phyloP scores from a whole-genome alignment of 2,329 filamentous ascomycete genomes.

The Aspergillus sp. region DNA sequence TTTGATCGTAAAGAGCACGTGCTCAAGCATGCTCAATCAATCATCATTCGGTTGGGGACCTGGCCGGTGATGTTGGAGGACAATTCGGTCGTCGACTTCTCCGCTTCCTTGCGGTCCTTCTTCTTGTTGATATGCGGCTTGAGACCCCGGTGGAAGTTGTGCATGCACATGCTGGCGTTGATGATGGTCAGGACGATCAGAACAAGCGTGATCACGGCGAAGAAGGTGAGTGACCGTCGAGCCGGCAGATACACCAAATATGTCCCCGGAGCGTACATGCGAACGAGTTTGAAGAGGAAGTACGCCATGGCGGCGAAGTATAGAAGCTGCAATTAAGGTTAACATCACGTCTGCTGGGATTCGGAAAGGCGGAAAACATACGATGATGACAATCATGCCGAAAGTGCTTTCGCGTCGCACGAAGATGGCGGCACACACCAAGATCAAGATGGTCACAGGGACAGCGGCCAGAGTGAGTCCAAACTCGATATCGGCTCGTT shows the following conservation, averaged over 20 bases:
- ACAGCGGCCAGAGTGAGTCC: constrained; percentile 85
- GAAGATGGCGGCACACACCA: constrained; percentile 80
- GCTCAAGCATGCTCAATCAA: constrained; percentile 33
- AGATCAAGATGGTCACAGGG: constrained; percentile 84
- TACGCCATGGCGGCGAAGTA: constrained; percentile 89
- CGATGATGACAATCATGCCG: constrained; percentile 76
- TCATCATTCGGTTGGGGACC: constrained; percentile 46
- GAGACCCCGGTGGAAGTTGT: constrained; percentile 86
- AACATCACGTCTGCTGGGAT: constrained; percentile 4
- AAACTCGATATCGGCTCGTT: constrained; percentile 70
- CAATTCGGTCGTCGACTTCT: constrained; percentile 45
- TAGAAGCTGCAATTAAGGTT: constrained; percentile 54
- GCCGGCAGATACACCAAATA: constrained; percentile 70
- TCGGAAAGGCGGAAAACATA: constrained; percentile 35
- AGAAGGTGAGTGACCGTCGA: constrained; percentile 82
- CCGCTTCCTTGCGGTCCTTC: constrained; percentile 52
- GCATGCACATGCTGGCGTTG: constrained; percentile 82
- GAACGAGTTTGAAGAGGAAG: constrained; percentile 96
- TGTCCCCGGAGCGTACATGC: constrained; percentile 76
- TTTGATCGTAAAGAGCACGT: constrained; percentile 2
- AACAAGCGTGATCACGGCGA: constrained; percentile 88
- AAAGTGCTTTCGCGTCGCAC: constrained; percentile 76
- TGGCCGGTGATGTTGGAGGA: constrained; percentile 35
- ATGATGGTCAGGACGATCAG: constrained; percentile 84
- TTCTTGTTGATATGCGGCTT: constrained; percentile 77